A percentile compares a stretch with the other conserved stretches of the same genome.
Conservation (phyloP, 83 land plant genomes). For the Picea engelmannii region DNA sequence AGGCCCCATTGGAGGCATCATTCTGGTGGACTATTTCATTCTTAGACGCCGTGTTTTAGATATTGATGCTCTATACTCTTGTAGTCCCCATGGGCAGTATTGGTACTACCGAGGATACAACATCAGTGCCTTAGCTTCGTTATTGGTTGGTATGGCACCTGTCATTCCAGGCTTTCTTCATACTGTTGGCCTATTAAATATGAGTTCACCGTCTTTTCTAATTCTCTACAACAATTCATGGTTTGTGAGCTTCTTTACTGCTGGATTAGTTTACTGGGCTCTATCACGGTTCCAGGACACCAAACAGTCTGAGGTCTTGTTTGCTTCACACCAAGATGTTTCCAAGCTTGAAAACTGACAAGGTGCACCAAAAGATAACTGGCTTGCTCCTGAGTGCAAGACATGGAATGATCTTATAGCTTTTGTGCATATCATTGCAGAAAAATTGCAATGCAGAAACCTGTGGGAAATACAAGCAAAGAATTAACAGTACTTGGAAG, state of each 20-base stretch:
- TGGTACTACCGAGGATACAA: slow-evolving; percentile 74
- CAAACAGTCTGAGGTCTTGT: not conserved
- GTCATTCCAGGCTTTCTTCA: slow-evolving; percentile 79
- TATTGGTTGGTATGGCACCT: slow-evolving; percentile 71
- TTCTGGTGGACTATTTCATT: slow-evolving; percentile 76
- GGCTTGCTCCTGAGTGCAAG: too few relatives aligned
- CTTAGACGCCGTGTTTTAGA: slow-evolving; percentile 43
- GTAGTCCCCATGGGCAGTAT: slow-evolving; percentile 41
- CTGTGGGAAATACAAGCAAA: too few relatives aligned
- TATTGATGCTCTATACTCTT: slow-evolving; percentile 55
- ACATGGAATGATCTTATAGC: too few relatives aligned
- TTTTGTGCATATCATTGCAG: too few relatives aligned
- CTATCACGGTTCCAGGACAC: slow-evolving; percentile 21
- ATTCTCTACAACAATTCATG: slow-evolving; percentile 76
- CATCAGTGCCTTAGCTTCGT: slow-evolving; percentile 58
- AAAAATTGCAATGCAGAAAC: too few relatives aligned
- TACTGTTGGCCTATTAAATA: slow-evolving; percentile 53
- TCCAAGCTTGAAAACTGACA: too few relatives aligned
- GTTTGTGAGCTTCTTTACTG: slow-evolving; percentile 77
- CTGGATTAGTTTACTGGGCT: slow-evolving; percentile 60
- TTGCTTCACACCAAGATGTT: too few relatives aligned
- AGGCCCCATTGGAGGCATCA: slow-evolving; percentile 85
- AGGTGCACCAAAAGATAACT: too few relatives aligned
- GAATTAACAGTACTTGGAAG: too few relatives aligned
- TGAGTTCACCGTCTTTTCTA: slow-evolving; percentile 24